These are phyloP conservation scores for Ophiorrhiza pumila DNA, from an alignment of 257 asterid genomes.

Conservation along the genomic window DNA sequence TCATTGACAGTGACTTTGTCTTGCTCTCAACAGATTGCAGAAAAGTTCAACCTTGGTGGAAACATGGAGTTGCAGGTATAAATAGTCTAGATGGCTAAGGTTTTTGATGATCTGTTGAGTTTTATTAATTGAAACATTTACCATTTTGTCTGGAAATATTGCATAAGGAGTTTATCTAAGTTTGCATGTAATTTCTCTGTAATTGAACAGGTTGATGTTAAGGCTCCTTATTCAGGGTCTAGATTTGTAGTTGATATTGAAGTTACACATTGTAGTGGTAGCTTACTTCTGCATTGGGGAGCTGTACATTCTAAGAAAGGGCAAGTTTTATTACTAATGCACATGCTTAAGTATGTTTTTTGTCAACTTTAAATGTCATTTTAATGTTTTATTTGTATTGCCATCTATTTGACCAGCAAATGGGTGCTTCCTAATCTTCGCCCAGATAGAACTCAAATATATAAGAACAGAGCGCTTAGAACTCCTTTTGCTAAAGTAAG, in stretches of 20 bases:
- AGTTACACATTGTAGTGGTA: constrained; percentile 46
- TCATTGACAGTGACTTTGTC: constrained; percentile 16
- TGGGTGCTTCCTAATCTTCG: constrained; percentile 79
- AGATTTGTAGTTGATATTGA: constrained; percentile 48
- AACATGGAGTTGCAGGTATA: constrained; percentile 81
- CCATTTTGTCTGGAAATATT: neutral
- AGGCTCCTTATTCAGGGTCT: constrained; percentile 53
- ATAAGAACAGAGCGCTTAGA: constrained; percentile 75
- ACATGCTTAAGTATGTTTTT: neutral
- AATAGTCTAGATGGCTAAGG: neutral
- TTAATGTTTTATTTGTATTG: neutral
- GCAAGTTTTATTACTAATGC: constrained; percentile 38
- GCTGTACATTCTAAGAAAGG: constrained; percentile 47
- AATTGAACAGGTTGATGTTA: constrained; percentile 72
- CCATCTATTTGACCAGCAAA: constrained; percentile 37
- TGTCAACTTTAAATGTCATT: neutral
- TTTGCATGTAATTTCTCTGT: constrained; percentile 12
- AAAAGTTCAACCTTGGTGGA: constrained; percentile 74
- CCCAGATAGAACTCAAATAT: constrained; percentile 81
- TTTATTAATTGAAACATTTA: neutral
- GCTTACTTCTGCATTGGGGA: constrained; percentile 90
- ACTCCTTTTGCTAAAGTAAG: constrained; percentile 84
- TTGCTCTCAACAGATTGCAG: constrained; percentile 44
- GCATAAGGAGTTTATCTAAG: neutral
- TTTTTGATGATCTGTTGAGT: neutral